A percentile compares a stretch with the other conserved stretches of the same genome.
Conservation (phyloP, 345 rosid species). For the Rhodamnia rubescens region DNA sequence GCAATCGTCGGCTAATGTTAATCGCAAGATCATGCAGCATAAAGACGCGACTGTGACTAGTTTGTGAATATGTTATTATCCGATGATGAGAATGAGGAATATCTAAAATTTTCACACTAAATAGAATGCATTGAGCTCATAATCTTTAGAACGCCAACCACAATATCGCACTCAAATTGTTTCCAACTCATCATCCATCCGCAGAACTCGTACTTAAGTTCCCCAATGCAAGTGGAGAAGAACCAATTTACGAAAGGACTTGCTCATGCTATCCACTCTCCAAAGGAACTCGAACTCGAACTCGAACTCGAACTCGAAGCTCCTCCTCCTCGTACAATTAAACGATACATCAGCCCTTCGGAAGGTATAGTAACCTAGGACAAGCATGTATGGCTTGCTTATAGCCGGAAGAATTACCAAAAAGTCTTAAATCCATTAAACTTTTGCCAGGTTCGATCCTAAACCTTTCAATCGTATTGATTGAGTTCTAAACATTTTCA, state of each 20-base stretch:
- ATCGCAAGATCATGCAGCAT: too few relatives aligned
- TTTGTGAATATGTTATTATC: neutral
- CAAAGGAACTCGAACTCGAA: too few relatives aligned
- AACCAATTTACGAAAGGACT: neutral
- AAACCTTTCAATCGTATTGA: neutral
- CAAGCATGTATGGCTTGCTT: neutral
- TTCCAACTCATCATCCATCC: neutral
- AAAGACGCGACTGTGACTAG: too few relatives aligned
- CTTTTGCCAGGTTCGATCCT: accelerated
- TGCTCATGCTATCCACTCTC: neutral
- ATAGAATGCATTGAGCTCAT: too few relatives aligned
- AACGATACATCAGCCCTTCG: neutral
- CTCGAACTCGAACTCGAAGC: neutral
- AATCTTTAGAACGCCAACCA: neutral
- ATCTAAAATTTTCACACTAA: neutral
- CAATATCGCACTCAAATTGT: neutral
- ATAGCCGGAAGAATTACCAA: neutral
- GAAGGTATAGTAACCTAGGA: neutral
- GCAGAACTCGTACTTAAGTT: neutral
- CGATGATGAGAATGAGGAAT: neutral
- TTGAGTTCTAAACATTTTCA: neutral
- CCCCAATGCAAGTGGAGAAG: neutral
- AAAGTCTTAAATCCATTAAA: neutral
- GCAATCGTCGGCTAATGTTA: neutral
- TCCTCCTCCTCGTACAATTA: neutral